Percentiles rank a stretch among this genome's conserved stretches.
Conservation (phyloP, 2,329 filamentous ascomycete genomes). For the Leptosphaerulina australis region DNA sequence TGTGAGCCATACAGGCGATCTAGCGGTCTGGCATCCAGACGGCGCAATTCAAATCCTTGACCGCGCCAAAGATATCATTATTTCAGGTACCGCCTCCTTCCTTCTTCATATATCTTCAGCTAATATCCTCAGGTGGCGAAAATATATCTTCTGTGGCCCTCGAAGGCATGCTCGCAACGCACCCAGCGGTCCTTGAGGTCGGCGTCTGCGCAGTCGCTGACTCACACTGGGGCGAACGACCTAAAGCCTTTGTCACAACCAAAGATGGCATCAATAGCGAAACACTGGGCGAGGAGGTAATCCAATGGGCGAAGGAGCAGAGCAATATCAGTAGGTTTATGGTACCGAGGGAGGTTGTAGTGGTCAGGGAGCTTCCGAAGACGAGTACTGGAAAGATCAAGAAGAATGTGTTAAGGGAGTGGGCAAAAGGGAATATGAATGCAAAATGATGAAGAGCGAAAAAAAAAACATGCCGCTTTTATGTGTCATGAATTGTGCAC, state of each 20-base stretch:
- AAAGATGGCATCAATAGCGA: conserved; percentile 63
- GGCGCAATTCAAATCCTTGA: conserved; percentile 91
- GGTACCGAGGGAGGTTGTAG: conserved; percentile 74
- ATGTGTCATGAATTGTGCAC: too few relatives aligned
- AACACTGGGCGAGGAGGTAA: conserved; percentile 70
- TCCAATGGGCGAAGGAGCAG: conserved; percentile 82
- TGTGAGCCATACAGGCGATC: conserved; percentile 84
- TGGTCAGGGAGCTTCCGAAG: conserved; percentile 90
- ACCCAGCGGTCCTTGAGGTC: conserved; percentile 87
- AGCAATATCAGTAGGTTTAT: conserved; percentile 89
- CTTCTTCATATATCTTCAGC: neutral
- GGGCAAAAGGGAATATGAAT: conserved; percentile 68
- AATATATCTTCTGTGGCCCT: conserved; percentile 95
- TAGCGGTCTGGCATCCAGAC: conserved; percentile 92
- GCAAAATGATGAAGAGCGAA: conserved; percentile 20
- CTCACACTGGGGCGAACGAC: conserved; percentile 92
- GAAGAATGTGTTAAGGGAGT: conserved; percentile 90
- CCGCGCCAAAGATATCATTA: conserved; percentile 96
- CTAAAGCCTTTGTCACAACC: conserved; percentile 89
- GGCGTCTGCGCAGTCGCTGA: conserved; percentile 88
- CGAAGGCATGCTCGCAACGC: conserved; percentile 85
- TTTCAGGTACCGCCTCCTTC: conserved; percentile 68
- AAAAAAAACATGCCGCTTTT: too few relatives aligned
- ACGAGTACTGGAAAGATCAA: conserved; percentile 95
- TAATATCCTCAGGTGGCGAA: conserved; percentile 71